Conservation (phyloP, 148 eudicot species). For the Arbutus unedo region DNA sequence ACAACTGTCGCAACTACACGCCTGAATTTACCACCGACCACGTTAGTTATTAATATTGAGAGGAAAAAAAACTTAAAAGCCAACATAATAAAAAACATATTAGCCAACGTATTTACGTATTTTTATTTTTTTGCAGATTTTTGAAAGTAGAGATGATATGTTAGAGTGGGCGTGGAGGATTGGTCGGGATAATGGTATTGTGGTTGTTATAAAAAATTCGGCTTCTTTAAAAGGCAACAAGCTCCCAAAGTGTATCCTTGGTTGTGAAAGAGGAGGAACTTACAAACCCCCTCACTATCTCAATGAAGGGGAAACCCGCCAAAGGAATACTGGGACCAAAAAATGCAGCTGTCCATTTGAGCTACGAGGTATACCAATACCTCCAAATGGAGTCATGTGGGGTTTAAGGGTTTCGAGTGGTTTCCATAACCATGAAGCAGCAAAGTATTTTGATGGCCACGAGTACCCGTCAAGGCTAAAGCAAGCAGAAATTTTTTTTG, state of each 20-base stretch:
- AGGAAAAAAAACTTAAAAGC: no score
- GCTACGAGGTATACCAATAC: neutral
- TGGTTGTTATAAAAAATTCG: neutral
- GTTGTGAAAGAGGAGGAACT: no score
- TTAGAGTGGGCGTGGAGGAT: no score
- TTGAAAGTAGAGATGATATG: no score
- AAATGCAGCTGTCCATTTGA: neutral
- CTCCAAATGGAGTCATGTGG: neutral
- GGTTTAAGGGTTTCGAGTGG: neutral
- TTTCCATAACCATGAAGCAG: neutral
- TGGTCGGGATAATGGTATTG: neutral
- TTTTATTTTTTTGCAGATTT: no score
- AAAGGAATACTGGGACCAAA: neutral
- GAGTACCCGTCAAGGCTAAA: neutral
- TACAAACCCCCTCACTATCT: no score
- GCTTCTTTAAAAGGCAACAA: neutral
- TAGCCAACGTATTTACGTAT: no score
- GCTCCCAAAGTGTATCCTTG: neutral
- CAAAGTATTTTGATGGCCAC: neutral
- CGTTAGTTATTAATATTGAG: no score
- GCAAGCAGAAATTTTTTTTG: neutral
- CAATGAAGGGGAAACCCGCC: no score
- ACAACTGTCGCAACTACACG: no score
- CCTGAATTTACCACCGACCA: no score
- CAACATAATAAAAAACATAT: no score